Evolutionary conservation across 352 stramenopile genomes (phyloP), one percentile per base, ranked within the genome.

Genomic region (Thalassiosira tumida): DNA sequence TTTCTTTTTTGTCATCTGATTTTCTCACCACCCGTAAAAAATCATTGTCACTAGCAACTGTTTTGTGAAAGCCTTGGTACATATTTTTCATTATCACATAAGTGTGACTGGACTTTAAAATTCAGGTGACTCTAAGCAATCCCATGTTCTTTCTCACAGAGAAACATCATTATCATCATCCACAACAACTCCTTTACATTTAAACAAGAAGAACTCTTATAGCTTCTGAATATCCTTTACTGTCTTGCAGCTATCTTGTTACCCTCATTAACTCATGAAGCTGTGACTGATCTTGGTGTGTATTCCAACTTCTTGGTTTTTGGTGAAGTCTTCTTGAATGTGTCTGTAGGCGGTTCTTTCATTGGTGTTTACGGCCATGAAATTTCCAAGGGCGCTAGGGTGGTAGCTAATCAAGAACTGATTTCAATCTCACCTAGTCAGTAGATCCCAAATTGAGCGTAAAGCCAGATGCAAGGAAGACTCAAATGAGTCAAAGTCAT

Each of bases 1-100:
- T 59, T 59, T 59, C 47, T 59, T 59, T 59, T 59, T 59, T 59
- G 47, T 59, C 47, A 59, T 59, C 47, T 59, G 47, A 59, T 59
- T 59, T 21, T 10, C 47, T 59, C 47, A 59, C 47, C 47, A 59
- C 47, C 47, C 10, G 47, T 10, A 59, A 59, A 59, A 59, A 59
- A 59, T n/a, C 47, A 59, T 59, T 59, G 47, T 59, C 21, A 59
- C 47, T 59, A 59, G 10, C 47, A 10, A 21, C 47, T 59, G 47
- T 59, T 59, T 59, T 59, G 47, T 59, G 47, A 59, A 59, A 59
- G 47, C 47, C 21, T 59, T 21, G 47, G 47, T 59, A 59, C n/a
- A n/a, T 59, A 21, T 21, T 59, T 59, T 59, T 59, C 47, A 59
- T 59, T 59, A n/a, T n/a, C n/a, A n/a, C n/a, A n/a, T n/a, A 59